These are phyloP conservation scores for Chalciporus sp. DNA, from an alignment of 1,284 basidiomycete species.

Conservation along the genomic window DNA sequence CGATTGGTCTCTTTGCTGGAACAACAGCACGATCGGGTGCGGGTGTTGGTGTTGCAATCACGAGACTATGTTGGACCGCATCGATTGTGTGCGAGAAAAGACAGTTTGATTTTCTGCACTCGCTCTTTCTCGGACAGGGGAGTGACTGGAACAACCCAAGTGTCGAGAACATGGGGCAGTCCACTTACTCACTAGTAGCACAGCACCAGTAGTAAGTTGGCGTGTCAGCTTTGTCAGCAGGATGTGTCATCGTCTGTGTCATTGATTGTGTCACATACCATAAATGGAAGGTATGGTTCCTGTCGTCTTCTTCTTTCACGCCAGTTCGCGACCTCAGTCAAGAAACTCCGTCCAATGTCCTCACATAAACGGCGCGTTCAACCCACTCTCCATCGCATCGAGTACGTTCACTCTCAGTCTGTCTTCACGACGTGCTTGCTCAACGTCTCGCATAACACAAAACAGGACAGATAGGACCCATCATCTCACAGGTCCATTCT, in stretches of 20 bases:
- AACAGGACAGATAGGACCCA: conserved; percentile 54
- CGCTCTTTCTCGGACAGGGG: conserved; percentile 59
- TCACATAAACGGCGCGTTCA: conserved; percentile 18
- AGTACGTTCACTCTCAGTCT: conserved; percentile 30
- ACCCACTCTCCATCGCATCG: conserved; percentile 32
- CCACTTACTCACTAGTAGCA: too few relatives aligned
- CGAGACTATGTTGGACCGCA: conserved; percentile 38
- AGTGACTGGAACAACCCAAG: conserved; percentile 58
- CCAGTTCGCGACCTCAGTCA: too few relatives aligned
- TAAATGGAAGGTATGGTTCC: too few relatives aligned
- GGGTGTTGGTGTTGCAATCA: conserved; percentile 31
- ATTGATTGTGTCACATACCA: too few relatives aligned
- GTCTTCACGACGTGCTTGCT: too few relatives aligned
- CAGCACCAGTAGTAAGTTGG: too few relatives aligned
- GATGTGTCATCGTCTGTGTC: too few relatives aligned
- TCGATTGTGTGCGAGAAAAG: conserved; percentile 62
- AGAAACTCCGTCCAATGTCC: background rate
- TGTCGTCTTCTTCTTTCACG: too few relatives aligned
- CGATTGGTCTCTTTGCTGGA: conserved; percentile 36
- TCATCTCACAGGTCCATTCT: conserved; percentile 61
- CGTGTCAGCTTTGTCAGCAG: too few relatives aligned
- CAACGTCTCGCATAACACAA: background rate
- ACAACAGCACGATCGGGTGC: conserved; percentile 19
- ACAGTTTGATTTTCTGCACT: conserved; percentile 57
- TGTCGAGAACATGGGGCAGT: conserved; percentile 64